phyloP scores from a whole-genome alignment of 2,329 filamentous ascomycete species.

The Aspergillus viridinutans region DNA sequence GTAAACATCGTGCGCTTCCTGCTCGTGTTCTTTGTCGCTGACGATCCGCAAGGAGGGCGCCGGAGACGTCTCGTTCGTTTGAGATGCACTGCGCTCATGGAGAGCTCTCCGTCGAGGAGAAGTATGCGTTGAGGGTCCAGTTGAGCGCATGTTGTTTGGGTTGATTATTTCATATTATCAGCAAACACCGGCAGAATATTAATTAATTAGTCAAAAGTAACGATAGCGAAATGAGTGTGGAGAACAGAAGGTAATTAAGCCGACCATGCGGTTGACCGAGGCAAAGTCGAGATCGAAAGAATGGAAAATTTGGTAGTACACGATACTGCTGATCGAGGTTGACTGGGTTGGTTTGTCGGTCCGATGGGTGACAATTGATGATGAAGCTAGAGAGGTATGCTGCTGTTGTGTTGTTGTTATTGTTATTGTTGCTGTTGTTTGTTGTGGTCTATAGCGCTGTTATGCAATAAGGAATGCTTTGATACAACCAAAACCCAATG shows the following conservation, averaged over 20 bases:
- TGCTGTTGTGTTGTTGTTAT: conserved; percentile 11
- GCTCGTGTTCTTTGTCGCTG: conserved; percentile 22
- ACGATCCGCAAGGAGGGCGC: conserved; percentile 36
- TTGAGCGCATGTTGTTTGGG: conserved; percentile 31
- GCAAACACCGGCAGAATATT: conserved; percentile 8
- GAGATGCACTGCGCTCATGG: conserved; percentile 44
- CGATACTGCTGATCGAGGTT: not conserved
- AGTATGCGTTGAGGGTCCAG: conserved; percentile 22
- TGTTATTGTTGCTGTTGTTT: conserved; percentile 20
- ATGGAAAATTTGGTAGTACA: not conserved
- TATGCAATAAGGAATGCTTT: conserved; percentile 27
- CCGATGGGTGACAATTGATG: not conserved
- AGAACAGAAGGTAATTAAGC: not conserved
- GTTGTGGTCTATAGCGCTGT: conserved; percentile 21
- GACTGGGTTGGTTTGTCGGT: not conserved
- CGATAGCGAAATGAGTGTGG: not conserved
- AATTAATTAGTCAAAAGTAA: conserved; percentile 5
- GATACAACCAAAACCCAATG: conserved; percentile 20
- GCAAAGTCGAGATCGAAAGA: not conserved
- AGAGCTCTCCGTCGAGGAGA: conserved; percentile 41
- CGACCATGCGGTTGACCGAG: not conserved
- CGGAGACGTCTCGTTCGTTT: conserved; percentile 41
- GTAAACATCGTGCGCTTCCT: conserved; percentile 38
- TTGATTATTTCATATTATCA: conserved; percentile 29
- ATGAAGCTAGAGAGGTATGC: not conserved